These are phyloP conservation scores for Globisporangium polare DNA, from an alignment of 352 stramenopile genomes.

Conservation along the genomic window DNA sequence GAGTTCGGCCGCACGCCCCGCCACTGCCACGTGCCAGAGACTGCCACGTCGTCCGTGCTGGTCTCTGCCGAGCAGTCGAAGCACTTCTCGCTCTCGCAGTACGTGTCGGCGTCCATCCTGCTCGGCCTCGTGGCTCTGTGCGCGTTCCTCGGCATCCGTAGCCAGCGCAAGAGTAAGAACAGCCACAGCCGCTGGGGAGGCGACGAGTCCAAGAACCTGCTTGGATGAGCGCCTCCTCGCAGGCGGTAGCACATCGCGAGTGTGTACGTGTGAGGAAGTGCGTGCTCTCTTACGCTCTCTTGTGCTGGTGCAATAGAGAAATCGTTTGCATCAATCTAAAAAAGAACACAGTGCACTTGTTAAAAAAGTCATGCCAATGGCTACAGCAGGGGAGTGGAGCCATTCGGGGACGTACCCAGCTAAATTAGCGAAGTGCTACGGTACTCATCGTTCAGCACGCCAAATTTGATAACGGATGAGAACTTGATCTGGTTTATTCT, in stretches of 20 bases:
- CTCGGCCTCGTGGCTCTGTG: slow-evolving; percentile 56
- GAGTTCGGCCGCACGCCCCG: slow-evolving; percentile 52
- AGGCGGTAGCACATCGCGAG: too few species aligned
- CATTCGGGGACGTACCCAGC: not conserved
- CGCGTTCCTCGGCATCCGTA: slow-evolving; percentile 41
- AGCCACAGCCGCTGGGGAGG: slow-evolving; percentile 9
- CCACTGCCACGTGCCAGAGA: slow-evolving; percentile 39
- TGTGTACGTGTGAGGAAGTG: not conserved
- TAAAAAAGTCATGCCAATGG: not conserved
- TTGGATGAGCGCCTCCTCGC: slow-evolving; percentile 11
- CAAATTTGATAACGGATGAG: too few species aligned
- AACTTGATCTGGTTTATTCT: slow-evolving; percentile 7
- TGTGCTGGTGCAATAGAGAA: not conserved
- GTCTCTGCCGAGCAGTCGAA: slow-evolving; percentile 11
- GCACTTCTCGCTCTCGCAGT: slow-evolving; percentile 30
- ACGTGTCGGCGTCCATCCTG: slow-evolving; percentile 49
- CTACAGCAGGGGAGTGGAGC: not conserved
- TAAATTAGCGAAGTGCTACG: too few species aligned
- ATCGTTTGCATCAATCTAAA: not conserved
- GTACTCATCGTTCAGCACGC: too few species aligned
- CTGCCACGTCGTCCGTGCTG: slow-evolving; percentile 22
- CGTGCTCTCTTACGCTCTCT: too few species aligned
- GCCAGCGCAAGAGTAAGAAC: slow-evolving; percentile 24
- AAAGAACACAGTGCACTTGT: not conserved
- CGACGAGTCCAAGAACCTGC: slow-evolving; percentile 20